Evolutionary conservation across 768 basidiomycete species (phyloP).

Genomic region (Dentipellis sp.): DNA sequence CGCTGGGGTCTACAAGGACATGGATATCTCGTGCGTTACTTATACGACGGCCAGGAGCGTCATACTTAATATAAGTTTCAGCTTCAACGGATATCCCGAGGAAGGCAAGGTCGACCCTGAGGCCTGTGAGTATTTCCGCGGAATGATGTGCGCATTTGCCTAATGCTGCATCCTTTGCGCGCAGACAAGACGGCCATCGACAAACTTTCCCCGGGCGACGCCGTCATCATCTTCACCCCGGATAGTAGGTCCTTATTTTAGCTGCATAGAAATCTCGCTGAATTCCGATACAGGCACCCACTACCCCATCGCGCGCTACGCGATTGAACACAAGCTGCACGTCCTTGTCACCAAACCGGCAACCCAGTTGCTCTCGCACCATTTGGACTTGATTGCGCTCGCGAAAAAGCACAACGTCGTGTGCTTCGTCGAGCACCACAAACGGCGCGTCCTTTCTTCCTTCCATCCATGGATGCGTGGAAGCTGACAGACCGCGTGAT

Average conservation of each 20-base stretch:
- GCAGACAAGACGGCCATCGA: conserved; percentile 78
- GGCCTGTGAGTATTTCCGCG: conserved; percentile 52
- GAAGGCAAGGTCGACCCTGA: conserved; percentile 60
- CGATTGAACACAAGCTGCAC: conserved; percentile 77
- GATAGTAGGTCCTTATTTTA: conserved; percentile 43
- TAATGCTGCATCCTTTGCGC: not conserved
- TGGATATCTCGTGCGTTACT: conserved; percentile 64
- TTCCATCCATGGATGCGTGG: not conserved
- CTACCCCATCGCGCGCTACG: conserved; percentile 76
- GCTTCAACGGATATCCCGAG: conserved; percentile 76
- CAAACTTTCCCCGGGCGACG: conserved; percentile 68
- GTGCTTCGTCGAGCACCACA: conserved; percentile 94
- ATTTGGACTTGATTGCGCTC: conserved; percentile 66
- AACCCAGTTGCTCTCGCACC: conserved; percentile 76
- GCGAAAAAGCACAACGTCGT: conserved; percentile 75
- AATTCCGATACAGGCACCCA: conserved; percentile 52
- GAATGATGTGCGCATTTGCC: not conserved
- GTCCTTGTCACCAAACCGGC: conserved; percentile 93
- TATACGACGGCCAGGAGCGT: not conserved
- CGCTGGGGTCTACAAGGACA: conserved; percentile 73
- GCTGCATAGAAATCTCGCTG: too few species aligned
- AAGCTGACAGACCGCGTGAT: not conserved
- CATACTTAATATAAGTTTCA: conserved; percentile 18
- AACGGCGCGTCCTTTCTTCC: conserved; percentile 39
- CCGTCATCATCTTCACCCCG: conserved; percentile 90